Conservation (phyloP, 2,329 filamentous ascomycete genomes). For the Tolypocladium inflatum region DNA sequence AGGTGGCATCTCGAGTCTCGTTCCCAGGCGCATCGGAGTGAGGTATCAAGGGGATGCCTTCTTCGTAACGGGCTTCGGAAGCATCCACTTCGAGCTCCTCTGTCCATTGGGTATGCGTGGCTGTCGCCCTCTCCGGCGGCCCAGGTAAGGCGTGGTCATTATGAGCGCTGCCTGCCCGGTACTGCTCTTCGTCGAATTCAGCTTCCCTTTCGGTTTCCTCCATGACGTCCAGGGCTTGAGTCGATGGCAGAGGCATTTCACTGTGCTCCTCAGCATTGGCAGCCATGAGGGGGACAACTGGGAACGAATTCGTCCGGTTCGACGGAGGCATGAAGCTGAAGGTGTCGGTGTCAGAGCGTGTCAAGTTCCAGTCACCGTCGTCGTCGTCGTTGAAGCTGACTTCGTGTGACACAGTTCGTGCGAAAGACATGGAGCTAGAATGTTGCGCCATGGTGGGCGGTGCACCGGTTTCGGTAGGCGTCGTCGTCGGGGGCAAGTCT, state of each 20-base stretch:
- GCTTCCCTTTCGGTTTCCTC: constrained; percentile 41
- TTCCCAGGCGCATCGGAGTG: constrained; percentile 11
- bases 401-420: constrained; percentile 54
- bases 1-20: constrained; percentile 6
- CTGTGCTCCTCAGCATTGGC: constrained; percentile 14
- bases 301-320: constrained; percentile 55
- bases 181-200: constrained; percentile 29
- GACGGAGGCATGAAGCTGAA: constrained; percentile 50
- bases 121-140: neutral
- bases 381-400: constrained; percentile 51
- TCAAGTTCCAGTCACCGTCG: constrained; percentile 46
- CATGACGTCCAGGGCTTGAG: constrained; percentile 44
- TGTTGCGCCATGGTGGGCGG: constrained; percentile 38
- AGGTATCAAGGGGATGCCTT: constrained; percentile 56
- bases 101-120: constrained; percentile 23
- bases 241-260: constrained; percentile 34
- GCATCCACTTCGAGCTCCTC: constrained; percentile 31
- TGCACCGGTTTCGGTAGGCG: constrained; percentile 3
- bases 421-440: constrained; percentile 52
- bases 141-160: constrained; percentile 5
- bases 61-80: constrained; percentile 54
- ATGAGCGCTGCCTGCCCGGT: constrained; percentile 8
- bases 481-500: neutral
- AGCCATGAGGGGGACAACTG: constrained; percentile 37
- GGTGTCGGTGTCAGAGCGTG: constrained; percentile 43